phyloP scores from a whole-genome alignment of 345 rosid genomes.

The Populus alba region DNA sequence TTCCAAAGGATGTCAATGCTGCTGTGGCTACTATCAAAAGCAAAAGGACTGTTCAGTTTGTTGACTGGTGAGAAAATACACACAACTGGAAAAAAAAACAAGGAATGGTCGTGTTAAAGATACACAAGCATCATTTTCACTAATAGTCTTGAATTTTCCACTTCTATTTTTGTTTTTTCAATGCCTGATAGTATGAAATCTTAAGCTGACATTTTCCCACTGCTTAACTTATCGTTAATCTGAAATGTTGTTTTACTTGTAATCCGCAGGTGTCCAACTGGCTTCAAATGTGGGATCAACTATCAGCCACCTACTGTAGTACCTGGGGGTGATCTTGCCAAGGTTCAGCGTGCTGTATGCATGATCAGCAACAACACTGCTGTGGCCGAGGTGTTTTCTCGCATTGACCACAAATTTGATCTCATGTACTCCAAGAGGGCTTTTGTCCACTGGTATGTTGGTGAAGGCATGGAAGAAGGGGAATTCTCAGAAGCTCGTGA shows the following conservation, averaged over 20 bases:
- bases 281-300: constrained; percentile 40
- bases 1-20: constrained; percentile 41
- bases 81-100: background rate
- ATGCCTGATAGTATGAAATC: background rate
- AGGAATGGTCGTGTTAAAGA: background rate
- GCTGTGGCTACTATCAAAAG: constrained; percentile 37
- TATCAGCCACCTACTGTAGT: constrained; percentile 37
- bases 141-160: background rate
- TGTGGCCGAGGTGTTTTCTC: constrained; percentile 40
- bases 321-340: constrained; percentile 41
- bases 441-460: constrained; percentile 41
- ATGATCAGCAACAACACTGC: constrained; percentile 46
- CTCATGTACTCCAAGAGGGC: constrained; percentile 43
- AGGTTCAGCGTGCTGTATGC: constrained; percentile 40
- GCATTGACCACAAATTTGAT: constrained; percentile 37
- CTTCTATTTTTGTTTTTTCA: background rate
- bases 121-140: background rate
- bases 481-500: constrained; percentile 40
- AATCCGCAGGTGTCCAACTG: constrained; percentile 36
- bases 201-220: background rate
- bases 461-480: constrained; percentile 45
- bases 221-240: background rate
- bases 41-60: constrained; percentile 34
- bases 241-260: background rate
- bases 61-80: constrained; percentile 33